Evolutionary conservation across 805 yeast genomes (phyloP).

Genomic region (Ogataea sp.): DNA sequence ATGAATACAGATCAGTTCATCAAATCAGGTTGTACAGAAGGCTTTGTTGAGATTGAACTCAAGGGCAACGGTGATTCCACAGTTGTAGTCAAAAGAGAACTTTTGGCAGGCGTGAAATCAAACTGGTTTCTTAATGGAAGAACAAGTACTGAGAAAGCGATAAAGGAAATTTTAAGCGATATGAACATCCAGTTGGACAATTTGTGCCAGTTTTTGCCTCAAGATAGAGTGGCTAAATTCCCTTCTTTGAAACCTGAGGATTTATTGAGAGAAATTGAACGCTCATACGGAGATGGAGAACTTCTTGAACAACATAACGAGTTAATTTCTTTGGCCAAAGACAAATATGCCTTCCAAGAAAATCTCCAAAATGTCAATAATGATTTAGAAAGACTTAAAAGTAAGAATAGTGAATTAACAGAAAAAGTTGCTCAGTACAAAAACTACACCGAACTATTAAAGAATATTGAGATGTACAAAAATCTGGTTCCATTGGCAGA

Average conservation of each 20-base stretch:
- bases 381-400: slow-evolving; percentile 25
- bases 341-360: slow-evolving; percentile 21
- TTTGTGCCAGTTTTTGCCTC: slow-evolving; percentile 90
- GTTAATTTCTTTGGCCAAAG: slow-evolving; percentile 43
- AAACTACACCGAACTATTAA: slow-evolving; percentile 35
- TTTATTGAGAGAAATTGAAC: slow-evolving; percentile 66
- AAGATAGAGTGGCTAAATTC: slow-evolving; percentile 89
- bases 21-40: slow-evolving; percentile 49
- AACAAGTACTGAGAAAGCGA: slow-evolving; percentile 31
- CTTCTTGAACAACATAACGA: slow-evolving; percentile 48
- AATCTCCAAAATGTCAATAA: slow-evolving; percentile 22
- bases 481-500: slow-evolving; percentile 28
- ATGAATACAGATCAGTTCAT: slow-evolving; percentile 59
- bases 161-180: slow-evolving; percentile 35
- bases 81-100: slow-evolving; percentile 34
- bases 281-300: slow-evolving; percentile 63
- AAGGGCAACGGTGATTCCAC: slow-evolving; percentile 28
- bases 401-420: slow-evolving; percentile 29
- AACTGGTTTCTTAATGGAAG: slow-evolving; percentile 43
- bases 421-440: slow-evolving; percentile 39
- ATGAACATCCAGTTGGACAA: slow-evolving; percentile 83
- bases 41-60: slow-evolving; percentile 43
- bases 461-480: slow-evolving; percentile 29
- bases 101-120: slow-evolving; percentile 36
- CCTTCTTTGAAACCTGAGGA: slow-evolving; percentile 74